These are phyloP conservation scores for Pluteus cervinus DNA, from an alignment of 768 basidiomycete species.

Conservation along the genomic window DNA sequence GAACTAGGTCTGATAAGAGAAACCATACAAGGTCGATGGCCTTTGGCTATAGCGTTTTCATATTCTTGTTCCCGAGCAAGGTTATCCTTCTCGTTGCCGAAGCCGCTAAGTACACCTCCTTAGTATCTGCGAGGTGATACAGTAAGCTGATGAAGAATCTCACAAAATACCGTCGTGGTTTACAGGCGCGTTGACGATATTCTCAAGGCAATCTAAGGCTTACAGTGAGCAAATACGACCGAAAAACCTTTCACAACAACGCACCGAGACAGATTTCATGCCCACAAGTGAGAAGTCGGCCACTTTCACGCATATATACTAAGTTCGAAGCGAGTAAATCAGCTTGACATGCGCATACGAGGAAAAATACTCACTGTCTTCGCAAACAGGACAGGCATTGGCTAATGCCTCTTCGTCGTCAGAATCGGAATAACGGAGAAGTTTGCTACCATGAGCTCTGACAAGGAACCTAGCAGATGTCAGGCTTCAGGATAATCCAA, in stretches of 20 bases:
- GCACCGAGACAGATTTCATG: constrained; percentile 62
- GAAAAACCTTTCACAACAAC: constrained; percentile 8
- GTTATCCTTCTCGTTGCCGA: constrained; percentile 52
- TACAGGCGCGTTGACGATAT: constrained; percentile 44
- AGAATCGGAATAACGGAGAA: constrained; percentile 38
- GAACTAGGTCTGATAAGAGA: background rate
- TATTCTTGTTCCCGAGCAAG: constrained; percentile 47
- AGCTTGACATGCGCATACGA: background rate
- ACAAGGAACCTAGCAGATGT: constrained; percentile 33
- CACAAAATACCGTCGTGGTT: constrained; percentile 58
- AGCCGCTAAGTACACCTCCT: constrained; percentile 31
- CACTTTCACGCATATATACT: constrained; percentile 46
- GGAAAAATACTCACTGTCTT: constrained; percentile 40
- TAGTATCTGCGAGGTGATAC: background rate
- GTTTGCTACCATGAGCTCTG: constrained; percentile 38
- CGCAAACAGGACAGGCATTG: constrained; percentile 57
- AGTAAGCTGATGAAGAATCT: constrained; percentile 15
- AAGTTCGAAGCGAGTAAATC: background rate
- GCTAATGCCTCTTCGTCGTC: constrained; percentile 40
- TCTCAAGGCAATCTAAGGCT: constrained; percentile 46
- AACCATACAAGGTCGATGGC: constrained; percentile 50
- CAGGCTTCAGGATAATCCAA: constrained; percentile 3
- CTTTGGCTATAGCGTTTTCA: constrained; percentile 51
- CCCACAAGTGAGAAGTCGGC: constrained; percentile 57
- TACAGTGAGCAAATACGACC: background rate